Conservation (phyloP, 2,329 filamentous ascomycete genomes). For the Fusarium denticulatum region DNA sequence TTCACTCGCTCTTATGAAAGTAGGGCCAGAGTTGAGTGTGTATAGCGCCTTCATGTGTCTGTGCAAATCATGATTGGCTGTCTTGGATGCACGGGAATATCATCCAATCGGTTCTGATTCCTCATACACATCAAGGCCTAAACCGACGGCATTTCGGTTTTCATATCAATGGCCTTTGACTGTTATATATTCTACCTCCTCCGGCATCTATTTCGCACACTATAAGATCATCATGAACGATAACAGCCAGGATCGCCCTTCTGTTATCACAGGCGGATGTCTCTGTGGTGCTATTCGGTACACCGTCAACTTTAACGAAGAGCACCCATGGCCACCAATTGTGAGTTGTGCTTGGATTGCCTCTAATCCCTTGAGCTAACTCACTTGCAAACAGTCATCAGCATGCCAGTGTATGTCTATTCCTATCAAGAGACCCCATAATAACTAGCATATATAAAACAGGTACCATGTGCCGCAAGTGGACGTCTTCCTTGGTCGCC, state of each 20-base stretch:
- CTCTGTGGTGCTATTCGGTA: constrained; percentile 16
- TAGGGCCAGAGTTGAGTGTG: neutral
- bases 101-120: neutral
- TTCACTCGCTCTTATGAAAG: neutral
- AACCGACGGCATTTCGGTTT: neutral
- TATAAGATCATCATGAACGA: neutral
- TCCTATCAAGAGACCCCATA: neutral
- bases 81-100: neutral
- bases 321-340: constrained; percentile 7
- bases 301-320: constrained; percentile 4
- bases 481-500: constrained; percentile 23
- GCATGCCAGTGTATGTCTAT: constrained; percentile 16
- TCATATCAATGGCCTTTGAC: neutral
- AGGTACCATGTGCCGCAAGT: constrained; percentile 31
- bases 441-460: neutral
- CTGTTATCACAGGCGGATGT: constrained; percentile 15
- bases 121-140: neutral
- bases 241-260: neutral
- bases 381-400: constrained; percentile 2
- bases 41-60: neutral
- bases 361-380: neutral
- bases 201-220: no score
- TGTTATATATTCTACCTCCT: neutral
- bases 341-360: neutral
- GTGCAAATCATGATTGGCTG: neutral